Evolutionary conservation across 2,329 filamentous ascomycete genomes (phyloP).

Genomic region (Diaporthe nobilis): DNA sequence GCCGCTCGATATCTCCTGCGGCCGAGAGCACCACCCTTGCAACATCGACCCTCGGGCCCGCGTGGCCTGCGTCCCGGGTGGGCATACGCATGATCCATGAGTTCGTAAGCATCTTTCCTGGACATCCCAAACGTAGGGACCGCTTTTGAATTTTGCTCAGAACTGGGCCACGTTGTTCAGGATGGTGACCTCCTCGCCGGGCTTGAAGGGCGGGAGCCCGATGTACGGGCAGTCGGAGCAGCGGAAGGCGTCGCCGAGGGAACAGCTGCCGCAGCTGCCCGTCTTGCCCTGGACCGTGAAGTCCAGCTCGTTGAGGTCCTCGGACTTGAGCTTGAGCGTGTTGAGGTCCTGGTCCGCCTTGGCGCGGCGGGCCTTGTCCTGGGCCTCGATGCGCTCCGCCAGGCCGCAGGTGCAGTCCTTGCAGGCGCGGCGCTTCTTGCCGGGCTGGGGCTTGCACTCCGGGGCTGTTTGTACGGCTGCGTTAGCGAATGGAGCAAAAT

Average conservation of each 20-base stretch:
- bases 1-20: not conserved
- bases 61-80: slow-evolving; percentile 3
- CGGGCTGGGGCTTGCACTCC: slow-evolving; percentile 88
- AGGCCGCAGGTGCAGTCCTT: slow-evolving; percentile 98
- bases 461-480: slow-evolving; percentile 65
- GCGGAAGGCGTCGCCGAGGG: slow-evolving; percentile 90
- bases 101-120: not conserved
- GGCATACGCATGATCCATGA: not conserved
- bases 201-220: slow-evolving; percentile 95
- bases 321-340: slow-evolving; percentile 78
- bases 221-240: slow-evolving; percentile 73
- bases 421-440: slow-evolving; percentile 92
- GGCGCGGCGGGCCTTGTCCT: slow-evolving; percentile 70
- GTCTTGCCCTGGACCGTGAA: slow-evolving; percentile 99
- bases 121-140: not conserved
- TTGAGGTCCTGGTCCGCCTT: slow-evolving; percentile 51
- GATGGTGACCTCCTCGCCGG: slow-evolving; percentile 92
- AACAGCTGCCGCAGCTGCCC: slow-evolving; percentile 94
- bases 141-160: slow-evolving; percentile 54
- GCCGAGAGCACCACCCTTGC: not conserved
- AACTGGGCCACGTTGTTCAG: slow-evolving; percentile 90
- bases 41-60: not conserved
- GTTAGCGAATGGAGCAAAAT: slow-evolving; percentile 46
- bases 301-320: slow-evolving; percentile 91
- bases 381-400: slow-evolving; percentile 85